phyloP scores from a whole-genome alignment of 1,139 yeast species.

The Scheffersomyces quercinus region DNA sequence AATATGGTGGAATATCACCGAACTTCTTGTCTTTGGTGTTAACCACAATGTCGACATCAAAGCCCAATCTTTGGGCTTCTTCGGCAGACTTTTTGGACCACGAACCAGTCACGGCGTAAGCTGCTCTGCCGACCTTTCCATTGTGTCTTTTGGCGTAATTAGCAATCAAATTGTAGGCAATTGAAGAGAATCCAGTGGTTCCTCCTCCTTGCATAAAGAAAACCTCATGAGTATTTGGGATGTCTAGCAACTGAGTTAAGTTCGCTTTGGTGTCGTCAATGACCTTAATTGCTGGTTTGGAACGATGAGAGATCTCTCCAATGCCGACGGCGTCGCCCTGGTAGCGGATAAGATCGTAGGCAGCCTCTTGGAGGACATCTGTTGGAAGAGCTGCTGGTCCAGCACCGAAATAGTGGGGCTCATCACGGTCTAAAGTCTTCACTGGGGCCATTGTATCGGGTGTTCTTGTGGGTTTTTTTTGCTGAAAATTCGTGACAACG shows the following conservation, averaged over 20 bases:
- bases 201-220: slow-evolving; percentile 98
- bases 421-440: slow-evolving; percentile 54
- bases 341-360: slow-evolving; percentile 73
- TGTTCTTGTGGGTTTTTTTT: neutral
- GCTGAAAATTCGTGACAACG: no score
- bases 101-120: slow-evolving; percentile 86
- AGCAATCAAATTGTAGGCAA: slow-evolving; percentile 81
- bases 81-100: slow-evolving; percentile 90
- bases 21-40: slow-evolving; percentile 67
- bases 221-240: slow-evolving; percentile 93
- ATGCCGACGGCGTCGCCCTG: slow-evolving; percentile 74
- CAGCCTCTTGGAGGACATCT: slow-evolving; percentile 81
- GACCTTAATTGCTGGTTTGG: slow-evolving; percentile 74
- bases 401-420: slow-evolving; percentile 90
- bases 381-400: slow-evolving; percentile 95
- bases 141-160: slow-evolving; percentile 60
- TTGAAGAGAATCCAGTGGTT: slow-evolving; percentile 88
- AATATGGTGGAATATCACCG: slow-evolving; percentile 66
- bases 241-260: slow-evolving; percentile 58
- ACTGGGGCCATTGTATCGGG: neutral
- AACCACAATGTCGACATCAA: slow-evolving; percentile 68
- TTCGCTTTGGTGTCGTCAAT: slow-evolving; percentile 75
- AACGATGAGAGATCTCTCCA: slow-evolving; percentile 95
- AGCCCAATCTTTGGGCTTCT: slow-evolving; percentile 84
- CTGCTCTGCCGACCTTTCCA: slow-evolving; percentile 76